These are phyloP conservation scores for Brassica hybrid DNA, from an alignment of 441 rosid genomes.

Conservation along the genomic window DNA sequence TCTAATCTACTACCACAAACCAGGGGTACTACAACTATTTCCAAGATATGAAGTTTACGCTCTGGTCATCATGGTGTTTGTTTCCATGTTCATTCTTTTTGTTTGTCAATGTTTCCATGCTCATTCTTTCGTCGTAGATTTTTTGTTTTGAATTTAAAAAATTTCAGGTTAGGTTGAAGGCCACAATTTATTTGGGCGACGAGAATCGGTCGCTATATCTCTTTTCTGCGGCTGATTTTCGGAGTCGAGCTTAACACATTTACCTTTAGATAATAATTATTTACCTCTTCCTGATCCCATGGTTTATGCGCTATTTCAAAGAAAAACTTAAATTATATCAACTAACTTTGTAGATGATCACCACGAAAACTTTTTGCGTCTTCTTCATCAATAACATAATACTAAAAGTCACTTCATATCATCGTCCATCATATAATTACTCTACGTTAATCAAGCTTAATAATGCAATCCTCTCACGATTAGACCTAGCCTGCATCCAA, in stretches of 20 bases:
- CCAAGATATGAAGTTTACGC: not conserved
- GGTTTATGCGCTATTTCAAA: not conserved
- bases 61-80: not conserved
- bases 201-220: too few species aligned
- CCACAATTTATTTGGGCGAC: too few species aligned
- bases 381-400: not conserved
- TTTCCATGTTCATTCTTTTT: too few species aligned
- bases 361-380: not conserved
- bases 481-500: not conserved
- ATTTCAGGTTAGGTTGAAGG: too few species aligned
- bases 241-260: too few species aligned
- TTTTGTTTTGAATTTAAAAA: too few species aligned
- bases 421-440: not conserved
- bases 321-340: not conserved
- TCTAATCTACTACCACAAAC: too few species aligned
- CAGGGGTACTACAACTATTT: too few species aligned
- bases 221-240: too few species aligned
- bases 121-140: not conserved
- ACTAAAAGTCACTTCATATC: not conserved
- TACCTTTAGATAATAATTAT: too few species aligned
- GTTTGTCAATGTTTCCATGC: not conserved
- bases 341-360: not conserved
- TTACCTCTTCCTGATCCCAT: not conserved
- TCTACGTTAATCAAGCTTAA: not conserved
- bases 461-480: not conserved